Percentiles rank a stretch among this genome's conserved stretches.
Evolutionary conservation across 148 eudicot genomes (phyloP).

Genomic region (Nyssa sinensis): DNA sequence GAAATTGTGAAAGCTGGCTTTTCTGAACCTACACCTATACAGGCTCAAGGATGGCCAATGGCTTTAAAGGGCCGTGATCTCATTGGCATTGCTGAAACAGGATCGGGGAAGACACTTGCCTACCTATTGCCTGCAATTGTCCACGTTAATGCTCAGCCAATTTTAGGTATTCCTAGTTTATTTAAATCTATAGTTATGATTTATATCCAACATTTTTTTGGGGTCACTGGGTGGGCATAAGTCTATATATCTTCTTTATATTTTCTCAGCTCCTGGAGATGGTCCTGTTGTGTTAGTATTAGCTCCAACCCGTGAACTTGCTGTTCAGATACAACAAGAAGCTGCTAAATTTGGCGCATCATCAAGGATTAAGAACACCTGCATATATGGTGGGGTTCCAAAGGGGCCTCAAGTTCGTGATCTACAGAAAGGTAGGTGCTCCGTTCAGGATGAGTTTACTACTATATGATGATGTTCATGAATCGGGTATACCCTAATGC

Average conservation of each 20-base stretch:
- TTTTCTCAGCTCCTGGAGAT: constrained; percentile 63
- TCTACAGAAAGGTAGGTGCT: constrained; percentile 99
- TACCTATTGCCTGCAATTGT: constrained; percentile 97
- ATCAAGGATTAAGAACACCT: constrained; percentile 94
- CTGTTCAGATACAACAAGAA: constrained; percentile 89
- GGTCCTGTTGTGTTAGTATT: constrained; percentile 83
- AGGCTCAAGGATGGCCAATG: constrained; percentile 99
- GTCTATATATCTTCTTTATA: not conserved
- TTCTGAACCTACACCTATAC: constrained; percentile 95
- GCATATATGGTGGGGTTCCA: constrained; percentile 99
- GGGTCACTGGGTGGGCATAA: not conserved
- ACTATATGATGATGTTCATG: constrained; percentile 75
- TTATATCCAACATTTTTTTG: not conserved
- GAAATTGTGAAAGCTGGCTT: constrained; percentile 94
- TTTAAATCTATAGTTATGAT: not conserved
- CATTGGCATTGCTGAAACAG: constrained; percentile 98
- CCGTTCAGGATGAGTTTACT: constrained; percentile 92
- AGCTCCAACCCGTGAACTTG: constrained; percentile 91
- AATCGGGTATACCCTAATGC: constrained; percentile 64
- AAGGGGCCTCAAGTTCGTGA: constrained; percentile 99
- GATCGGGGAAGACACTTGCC: constrained; percentile 98
- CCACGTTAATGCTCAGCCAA: constrained; percentile 98
- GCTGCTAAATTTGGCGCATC: constrained; percentile 95
- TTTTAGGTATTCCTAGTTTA: constrained; percentile 54
- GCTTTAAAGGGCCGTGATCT: constrained; percentile 98